Percentiles rank a stretch among this genome's conserved stretches.
phyloP scores from a whole-genome alignment of 2,329 filamentous ascomycete genomes.

The Apiospora saccharicola region DNA sequence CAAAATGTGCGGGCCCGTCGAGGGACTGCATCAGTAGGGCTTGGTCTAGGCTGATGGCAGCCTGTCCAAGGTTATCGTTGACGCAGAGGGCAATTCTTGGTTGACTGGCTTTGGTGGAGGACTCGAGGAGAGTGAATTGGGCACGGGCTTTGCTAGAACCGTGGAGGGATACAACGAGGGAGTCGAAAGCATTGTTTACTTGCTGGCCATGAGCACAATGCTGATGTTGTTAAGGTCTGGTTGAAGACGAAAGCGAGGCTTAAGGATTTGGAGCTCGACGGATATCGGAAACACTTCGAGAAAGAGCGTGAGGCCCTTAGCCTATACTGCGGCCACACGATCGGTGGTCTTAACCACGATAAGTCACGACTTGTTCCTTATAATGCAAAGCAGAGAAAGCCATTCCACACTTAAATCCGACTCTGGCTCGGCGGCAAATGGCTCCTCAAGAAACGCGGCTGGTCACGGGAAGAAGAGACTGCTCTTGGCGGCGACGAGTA shows the following conservation, averaged over 20 bases:
- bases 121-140: no score
- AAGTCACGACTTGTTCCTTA: conserved; percentile 56
- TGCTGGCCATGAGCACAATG: no score
- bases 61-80: not conserved
- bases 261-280: conserved; percentile 33
- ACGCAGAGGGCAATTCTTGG: not conserved
- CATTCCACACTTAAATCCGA: conserved; percentile 54
- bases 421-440: conserved; percentile 52
- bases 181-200: no score
- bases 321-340: conserved; percentile 49
- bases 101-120: not conserved
- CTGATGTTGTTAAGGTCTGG: no score
- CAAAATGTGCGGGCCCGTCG: not conserved
- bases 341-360: conserved; percentile 51
- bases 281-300: conserved; percentile 43
- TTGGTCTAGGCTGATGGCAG: not conserved
- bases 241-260: no score
- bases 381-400: conserved; percentile 55
- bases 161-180: no score
- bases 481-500: conserved; percentile 52
- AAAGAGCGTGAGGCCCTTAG: conserved; percentile 44
- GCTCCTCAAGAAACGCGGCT: conserved; percentile 51
- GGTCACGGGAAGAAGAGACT: conserved; percentile 48
- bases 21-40: not conserved
- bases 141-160: no score